Percentiles rank a stretch among this genome's conserved stretches.
These are phyloP conservation scores for Neurospora sp. DNA, from an alignment of 2,329 filamentous ascomycete genomes.

Conservation along the genomic window DNA sequence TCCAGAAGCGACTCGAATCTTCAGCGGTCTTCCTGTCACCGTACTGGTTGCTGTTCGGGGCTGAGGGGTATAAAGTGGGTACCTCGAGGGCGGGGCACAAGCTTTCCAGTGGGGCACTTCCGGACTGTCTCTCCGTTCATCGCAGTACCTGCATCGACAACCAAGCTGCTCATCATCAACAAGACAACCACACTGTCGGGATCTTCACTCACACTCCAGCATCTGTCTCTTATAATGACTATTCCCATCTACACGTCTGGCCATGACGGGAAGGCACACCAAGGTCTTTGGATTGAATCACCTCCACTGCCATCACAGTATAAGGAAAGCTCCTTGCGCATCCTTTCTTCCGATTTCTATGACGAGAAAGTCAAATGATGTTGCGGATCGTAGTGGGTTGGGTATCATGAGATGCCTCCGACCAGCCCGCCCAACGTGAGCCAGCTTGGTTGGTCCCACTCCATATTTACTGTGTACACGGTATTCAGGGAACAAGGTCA, in stretches of 20 bases:
- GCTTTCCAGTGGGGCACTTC: background rate
- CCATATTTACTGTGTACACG: background rate
- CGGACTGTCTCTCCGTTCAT: background rate
- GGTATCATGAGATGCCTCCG: background rate
- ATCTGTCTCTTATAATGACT: background rate
- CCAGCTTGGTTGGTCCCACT: background rate
- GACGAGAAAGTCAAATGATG: background rate
- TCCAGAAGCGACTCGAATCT: constrained; percentile 16
- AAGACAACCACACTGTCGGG: background rate
- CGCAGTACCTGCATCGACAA: background rate
- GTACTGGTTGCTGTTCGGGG: background rate
- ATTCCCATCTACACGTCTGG: background rate
- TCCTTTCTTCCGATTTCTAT: background rate
- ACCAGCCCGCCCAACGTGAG: background rate
- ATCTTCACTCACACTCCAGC: background rate
- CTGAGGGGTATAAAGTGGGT: background rate
- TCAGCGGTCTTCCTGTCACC: constrained; percentile 1
- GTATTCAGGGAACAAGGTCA: background rate
- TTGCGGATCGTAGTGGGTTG: background rate
- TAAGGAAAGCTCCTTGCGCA: background rate
- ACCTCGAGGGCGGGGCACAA: background rate
- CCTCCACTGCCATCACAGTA: background rate
- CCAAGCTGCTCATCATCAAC: background rate
- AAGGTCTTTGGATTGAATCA: background rate
- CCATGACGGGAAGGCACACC: background rate